Evolutionary conservation across 2,329 filamentous ascomycete genomes (phyloP).

Genomic region (Arachnopeziza araneosa): DNA sequence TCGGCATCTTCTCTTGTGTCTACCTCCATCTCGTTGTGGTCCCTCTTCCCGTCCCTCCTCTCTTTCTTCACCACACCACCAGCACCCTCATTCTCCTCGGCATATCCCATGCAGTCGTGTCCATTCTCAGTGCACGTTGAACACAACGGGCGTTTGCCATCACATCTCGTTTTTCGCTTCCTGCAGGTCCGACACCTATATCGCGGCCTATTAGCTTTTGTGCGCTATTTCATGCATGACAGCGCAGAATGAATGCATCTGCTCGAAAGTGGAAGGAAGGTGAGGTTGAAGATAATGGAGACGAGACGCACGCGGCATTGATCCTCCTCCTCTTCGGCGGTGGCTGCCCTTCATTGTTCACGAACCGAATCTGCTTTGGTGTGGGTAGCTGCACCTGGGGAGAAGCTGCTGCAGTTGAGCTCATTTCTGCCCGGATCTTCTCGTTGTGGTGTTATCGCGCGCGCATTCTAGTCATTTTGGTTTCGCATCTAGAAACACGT

Average conservation of each 20-base stretch:
- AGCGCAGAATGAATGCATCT: neutral
- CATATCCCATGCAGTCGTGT: conserved; percentile 64
- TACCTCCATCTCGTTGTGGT: conserved; percentile 22
- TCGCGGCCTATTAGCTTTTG: neutral
- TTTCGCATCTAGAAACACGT: neutral
- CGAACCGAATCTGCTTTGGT: conserved; percentile 66
- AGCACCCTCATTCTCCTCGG: conserved; percentile 29
- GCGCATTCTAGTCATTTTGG: neutral
- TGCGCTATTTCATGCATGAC: neutral
- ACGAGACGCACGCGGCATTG: conserved; percentile 62
- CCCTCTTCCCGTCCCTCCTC: conserved; percentile 22
- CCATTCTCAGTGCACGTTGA: conserved; percentile 69
- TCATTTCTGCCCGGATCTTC: conserved; percentile 1
- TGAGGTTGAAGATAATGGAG: neutral
- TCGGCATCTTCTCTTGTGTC: conserved; percentile 20
- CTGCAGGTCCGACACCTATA: conserved; percentile 65
- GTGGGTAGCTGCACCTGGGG: conserved; percentile 22
- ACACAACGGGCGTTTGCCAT: conserved; percentile 65
- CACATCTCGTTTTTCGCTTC: conserved; percentile 70
- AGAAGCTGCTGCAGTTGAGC: conserved; percentile 9
- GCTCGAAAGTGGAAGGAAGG: neutral
- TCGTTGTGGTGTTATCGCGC: neutral
- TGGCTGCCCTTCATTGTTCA: conserved; percentile 76
- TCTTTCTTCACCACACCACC: neutral
- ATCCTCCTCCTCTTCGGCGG: conserved; percentile 74